Conservation (phyloP, 495 filamentous ascomycete genomes). For the Venustampulla echinocandica region DNA sequence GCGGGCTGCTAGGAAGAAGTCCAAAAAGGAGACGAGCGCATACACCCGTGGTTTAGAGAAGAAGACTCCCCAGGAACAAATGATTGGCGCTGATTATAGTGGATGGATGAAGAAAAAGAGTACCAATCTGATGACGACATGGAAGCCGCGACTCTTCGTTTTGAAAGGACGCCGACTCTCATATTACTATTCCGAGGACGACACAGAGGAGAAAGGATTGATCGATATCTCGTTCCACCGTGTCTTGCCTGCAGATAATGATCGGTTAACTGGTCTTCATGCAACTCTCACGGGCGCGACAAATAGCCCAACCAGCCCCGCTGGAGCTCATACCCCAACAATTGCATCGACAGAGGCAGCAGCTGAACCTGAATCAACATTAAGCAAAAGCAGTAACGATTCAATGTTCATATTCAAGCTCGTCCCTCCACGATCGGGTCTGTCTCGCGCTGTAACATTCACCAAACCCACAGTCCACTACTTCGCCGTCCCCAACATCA, state of each 20-base stretch:
- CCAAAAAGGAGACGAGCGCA: constrained; percentile 90
- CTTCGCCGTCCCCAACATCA: constrained; percentile 86
- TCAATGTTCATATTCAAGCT: constrained; percentile 96
- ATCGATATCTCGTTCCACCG: constrained; percentile 97
- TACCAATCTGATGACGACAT: constrained; percentile 88
- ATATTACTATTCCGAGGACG: constrained; percentile 92
- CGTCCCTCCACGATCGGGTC: constrained; percentile 79
- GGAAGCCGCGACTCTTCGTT: constrained; percentile 93
- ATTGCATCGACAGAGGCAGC: constrained; percentile 37
- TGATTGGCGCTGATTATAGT: constrained; percentile 80
- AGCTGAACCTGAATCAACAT: constrained; percentile 28
- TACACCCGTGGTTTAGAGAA: constrained; percentile 82
- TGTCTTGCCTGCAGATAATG: constrained; percentile 89
- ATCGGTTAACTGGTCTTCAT: constrained; percentile 80
- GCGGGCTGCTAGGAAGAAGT: constrained; percentile 38
- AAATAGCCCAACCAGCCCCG: constrained; percentile 63
- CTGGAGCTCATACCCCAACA: constrained; percentile 51
- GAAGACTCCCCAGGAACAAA: constrained; percentile 74
- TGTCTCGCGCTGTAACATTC: constrained; percentile 87
- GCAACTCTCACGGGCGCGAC: constrained; percentile 85
- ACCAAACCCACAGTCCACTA: constrained; percentile 96
- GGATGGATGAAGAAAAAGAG: constrained; percentile 99
- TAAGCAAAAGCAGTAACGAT: constrained; percentile 33
- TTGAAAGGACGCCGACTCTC: constrained; percentile 83
- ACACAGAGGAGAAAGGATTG: constrained; percentile 84